Percentiles rank a stretch among this genome's conserved stretches.
Evolutionary conservation across 495 filamentous ascomycete genomes (phyloP).

Genomic region (Hypoxylon lienhwacheense): DNA sequence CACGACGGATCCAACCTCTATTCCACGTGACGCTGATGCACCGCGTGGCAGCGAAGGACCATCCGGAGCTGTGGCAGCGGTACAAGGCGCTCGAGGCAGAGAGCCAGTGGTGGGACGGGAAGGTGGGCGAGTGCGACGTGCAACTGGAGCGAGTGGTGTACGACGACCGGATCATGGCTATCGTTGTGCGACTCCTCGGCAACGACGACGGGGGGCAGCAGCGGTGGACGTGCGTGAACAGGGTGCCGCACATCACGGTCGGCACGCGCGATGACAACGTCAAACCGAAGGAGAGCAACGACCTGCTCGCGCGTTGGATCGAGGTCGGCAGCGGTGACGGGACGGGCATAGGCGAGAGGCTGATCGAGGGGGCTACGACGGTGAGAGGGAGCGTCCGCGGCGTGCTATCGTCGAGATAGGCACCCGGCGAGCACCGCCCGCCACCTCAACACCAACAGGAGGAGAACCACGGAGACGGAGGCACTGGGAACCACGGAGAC

Average conservation of each 20-base stretch:
- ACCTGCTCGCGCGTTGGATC: constrained; percentile 71
- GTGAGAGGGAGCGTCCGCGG: constrained; percentile 47
- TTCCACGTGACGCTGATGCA: constrained; percentile 97
- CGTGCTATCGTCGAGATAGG: constrained; percentile 52
- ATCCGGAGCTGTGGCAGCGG: constrained; percentile 69
- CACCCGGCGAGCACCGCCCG: constrained; percentile 1
- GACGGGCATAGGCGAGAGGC: constrained; percentile 50
- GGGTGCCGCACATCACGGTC: constrained; percentile 83
- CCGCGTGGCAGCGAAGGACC: constrained; percentile 58
- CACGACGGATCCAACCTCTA: constrained; percentile 72
- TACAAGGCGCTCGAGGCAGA: constrained; percentile 58
- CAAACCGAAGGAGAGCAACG: constrained; percentile 94
- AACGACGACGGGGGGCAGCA: no score
- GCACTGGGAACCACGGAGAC: neutral
- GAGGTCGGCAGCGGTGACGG: constrained; percentile 49
- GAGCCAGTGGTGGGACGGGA: constrained; percentile 38
- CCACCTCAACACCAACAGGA: neutral
- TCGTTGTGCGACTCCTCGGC: constrained; percentile 70
- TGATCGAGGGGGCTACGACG: constrained; percentile 49
- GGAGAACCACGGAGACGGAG: constrained; percentile 3
- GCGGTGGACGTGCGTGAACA: constrained; percentile 71
- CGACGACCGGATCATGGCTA: constrained; percentile 82
- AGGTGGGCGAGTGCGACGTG: constrained; percentile 53
- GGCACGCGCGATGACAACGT: constrained; percentile 72
- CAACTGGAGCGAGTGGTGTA: constrained; percentile 68